These are phyloP conservation scores for Kodamaea sagamina DNA, from an alignment of 805 yeast species.

Conservation along the genomic window DNA sequence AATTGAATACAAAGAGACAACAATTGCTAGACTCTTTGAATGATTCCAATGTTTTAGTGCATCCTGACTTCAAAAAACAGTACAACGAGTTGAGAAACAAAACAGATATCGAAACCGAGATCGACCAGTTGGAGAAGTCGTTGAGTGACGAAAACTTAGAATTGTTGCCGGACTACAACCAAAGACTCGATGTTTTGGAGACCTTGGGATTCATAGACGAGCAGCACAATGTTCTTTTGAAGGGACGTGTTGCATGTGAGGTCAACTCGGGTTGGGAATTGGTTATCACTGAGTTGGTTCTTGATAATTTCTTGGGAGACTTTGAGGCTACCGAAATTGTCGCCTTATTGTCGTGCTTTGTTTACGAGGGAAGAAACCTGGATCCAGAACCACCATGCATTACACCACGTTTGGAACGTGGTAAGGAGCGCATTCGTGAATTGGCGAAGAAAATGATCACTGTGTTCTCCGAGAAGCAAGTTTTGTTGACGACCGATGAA, in stretches of 20 bases:
- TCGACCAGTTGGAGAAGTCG: conserved; percentile 56
- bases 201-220: conserved; percentile 80
- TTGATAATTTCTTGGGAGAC: conserved; percentile 90
- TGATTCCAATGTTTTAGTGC: conserved; percentile 27
- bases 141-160: conserved; percentile 88
- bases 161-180: conserved; percentile 90
- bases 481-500: conserved; percentile 79
- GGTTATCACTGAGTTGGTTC: conserved; percentile 80
- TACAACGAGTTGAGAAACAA: conserved; percentile 49
- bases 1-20: conserved; percentile 38
- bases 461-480: conserved; percentile 67
- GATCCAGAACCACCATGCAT: conserved; percentile 62
- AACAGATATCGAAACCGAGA: conserved; percentile 48
- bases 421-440: conserved; percentile 62
- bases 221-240: conserved; percentile 73
- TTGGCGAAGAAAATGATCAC: conserved; percentile 64
- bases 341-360: conserved; percentile 89
- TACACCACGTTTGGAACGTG: conserved; percentile 80
- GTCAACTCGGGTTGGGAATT: conserved; percentile 89
- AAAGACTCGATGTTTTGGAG: conserved; percentile 75
- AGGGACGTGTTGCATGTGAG: conserved; percentile 94
- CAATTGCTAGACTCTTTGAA: conserved; percentile 32
- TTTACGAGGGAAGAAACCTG: conserved; percentile 79
- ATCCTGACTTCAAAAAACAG: conserved; percentile 48
- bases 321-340: conserved; percentile 96